Evolutionary conservation across 176 grass and related monocot species (phyloP).

Genomic region (Poa pratensis): DNA sequence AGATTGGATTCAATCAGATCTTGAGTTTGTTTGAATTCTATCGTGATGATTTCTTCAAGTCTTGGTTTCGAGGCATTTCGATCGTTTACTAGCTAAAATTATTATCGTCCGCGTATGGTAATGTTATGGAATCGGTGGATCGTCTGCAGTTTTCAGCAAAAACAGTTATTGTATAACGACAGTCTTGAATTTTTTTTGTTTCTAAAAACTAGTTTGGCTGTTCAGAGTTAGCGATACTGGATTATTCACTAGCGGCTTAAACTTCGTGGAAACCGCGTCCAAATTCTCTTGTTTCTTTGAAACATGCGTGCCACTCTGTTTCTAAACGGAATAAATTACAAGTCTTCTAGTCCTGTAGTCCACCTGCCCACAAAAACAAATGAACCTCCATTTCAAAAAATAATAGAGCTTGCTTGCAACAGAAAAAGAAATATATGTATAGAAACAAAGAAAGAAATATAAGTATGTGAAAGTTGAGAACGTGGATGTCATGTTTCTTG

Average conservation of each 20-base stretch:
- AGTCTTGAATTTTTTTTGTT: not conserved
- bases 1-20: slow-evolving; percentile 10
- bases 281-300: not conserved
- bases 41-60: not conserved
- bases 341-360: not conserved
- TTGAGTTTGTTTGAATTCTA: not conserved
- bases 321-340: not conserved
- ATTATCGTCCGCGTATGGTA: not conserved
- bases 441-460: not conserved
- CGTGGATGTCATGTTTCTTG: not conserved
- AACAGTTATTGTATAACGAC: not conserved
- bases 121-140: not conserved
- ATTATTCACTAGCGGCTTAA: not conserved
- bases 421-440: not conserved
- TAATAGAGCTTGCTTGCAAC: not conserved
- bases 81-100: not conserved
- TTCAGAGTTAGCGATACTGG: not conserved
- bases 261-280: too few relatives aligned
- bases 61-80: not conserved
- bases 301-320: not conserved
- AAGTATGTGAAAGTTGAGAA: not conserved
- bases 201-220: not conserved
- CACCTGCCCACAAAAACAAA: not conserved
- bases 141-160: not conserved
- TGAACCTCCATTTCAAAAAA: not conserved